phyloP scores from a whole-genome alignment of 1,139 yeast species.

The Magnusiomyces ingens region DNA sequence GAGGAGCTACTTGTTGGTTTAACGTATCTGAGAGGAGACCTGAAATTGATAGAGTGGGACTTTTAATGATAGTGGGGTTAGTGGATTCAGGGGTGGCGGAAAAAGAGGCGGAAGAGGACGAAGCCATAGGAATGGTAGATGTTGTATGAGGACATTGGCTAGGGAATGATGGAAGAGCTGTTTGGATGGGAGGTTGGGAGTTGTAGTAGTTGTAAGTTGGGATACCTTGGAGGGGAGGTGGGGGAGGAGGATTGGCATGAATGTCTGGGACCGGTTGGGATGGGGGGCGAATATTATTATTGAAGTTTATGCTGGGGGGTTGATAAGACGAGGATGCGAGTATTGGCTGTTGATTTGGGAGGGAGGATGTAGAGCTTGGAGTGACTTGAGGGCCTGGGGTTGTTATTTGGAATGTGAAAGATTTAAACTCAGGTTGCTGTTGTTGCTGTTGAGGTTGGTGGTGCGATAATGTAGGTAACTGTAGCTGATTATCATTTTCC shows the following conservation, averaged over 20 bases:
- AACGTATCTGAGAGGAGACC: not conserved
- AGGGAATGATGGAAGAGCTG: not conserved
- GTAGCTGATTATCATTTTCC: not conserved
- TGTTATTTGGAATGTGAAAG: not conserved
- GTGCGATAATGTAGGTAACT: not conserved
- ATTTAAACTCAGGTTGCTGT: not conserved
- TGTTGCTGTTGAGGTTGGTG: not conserved
- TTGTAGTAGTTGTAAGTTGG: too few relatives aligned
- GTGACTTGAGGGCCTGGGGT: not conserved
- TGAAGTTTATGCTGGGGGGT: not conserved
- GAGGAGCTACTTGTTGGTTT: not conserved
- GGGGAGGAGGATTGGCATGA: not conserved
- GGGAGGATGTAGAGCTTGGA: slow-evolving; percentile 1
- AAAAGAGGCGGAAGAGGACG: too few relatives aligned
- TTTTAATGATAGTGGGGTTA: not conserved
- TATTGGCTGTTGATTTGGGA: too few relatives aligned
- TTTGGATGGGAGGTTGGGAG: slow-evolving; percentile 1
- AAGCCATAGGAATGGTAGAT: too few relatives aligned
- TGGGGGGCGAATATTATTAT: not conserved
- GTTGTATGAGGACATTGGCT: not conserved
- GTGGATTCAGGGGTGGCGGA: not conserved
- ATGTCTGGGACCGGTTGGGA: not conserved
- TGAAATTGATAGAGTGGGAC: not conserved
- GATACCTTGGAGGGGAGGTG: too few relatives aligned
- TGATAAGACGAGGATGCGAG: too few relatives aligned